Evolutionary conservation across 2,329 filamentous ascomycete species (phyloP), one percentile per base, ranked within the genome.

Genomic region (Neofusicoccum cordaticola): DNA sequence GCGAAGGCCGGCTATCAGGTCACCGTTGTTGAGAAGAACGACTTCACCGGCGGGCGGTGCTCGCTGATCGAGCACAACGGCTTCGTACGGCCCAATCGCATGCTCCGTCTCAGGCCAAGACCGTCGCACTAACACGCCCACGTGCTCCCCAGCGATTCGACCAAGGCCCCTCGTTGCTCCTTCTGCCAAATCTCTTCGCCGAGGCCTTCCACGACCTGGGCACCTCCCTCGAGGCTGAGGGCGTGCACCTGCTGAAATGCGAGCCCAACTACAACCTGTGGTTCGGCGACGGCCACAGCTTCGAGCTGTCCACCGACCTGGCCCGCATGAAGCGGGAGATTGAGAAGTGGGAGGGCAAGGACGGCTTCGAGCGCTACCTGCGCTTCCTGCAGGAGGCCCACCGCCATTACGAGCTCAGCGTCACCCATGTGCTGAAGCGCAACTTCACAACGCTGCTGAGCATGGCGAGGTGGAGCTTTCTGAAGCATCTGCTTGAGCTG

Each of bases 1-100:
- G 88, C 88, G 57, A 88, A 88, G 72, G 84, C 88, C 1, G 90
- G 90, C 44, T 87, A 89, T 73, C 74, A 82, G 39, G 90, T 92
- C n/a, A 92, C 88, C 0, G 87, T 92, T 1, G 78, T 92, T n/a
- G 90, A 93, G 76, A 92, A 92, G 80, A 92, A 92, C 71, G 79
- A 79, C 64, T 90, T 90, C 73, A 88, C 86, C 0, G 90, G 90
- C 51, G 90, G 90, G 3, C 82, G 90, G 63, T 92, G 89, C 76
- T 89, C 86, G 50, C 77, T 92, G 31, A 82, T 92, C 42, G 79
- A 85, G 61, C 79, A 85, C 65, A 78, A 85, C 53, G 86, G 85
- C 63, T 86, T 87, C 74, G 86, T 82, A 71, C 56, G 76, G 52
- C 3, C 37, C 15, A 9, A 39, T 11, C 58, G 27, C n/a, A 8